phyloP scores from a whole-genome alignment of 225 moss, liverwort and hornwort genomes.

The Pseudoscleropodium purum region DNA sequence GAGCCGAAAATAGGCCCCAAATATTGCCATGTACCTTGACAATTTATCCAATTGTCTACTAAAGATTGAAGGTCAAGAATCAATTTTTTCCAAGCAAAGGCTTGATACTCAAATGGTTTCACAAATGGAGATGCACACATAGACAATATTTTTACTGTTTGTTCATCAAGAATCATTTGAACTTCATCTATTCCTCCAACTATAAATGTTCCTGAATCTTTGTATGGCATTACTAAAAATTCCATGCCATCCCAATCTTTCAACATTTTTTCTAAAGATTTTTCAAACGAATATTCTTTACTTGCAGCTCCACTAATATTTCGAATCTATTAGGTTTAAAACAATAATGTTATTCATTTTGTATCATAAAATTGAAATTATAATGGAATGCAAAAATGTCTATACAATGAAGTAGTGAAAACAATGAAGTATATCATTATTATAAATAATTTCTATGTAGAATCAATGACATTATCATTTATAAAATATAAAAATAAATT shows the following conservation, averaged over 20 bases:
- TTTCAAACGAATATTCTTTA: background rate
- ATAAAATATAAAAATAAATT: background rate
- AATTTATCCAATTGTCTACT: background rate
- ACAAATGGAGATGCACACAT: background rate
- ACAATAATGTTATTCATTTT: background rate
- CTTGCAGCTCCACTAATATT: background rate
- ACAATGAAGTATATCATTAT: background rate
- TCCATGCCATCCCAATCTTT: background rate
- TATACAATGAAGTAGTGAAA: background rate
- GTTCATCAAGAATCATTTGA: background rate
- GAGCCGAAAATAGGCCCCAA: background rate
- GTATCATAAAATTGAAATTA: too few species aligned
- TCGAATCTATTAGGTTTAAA: background rate
- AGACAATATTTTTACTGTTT: background rate
- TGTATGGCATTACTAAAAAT: background rate
- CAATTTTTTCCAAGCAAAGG: background rate
- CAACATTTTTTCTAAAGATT: background rate
- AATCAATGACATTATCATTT: background rate
- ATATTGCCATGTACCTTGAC: background rate
- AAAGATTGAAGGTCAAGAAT: background rate
- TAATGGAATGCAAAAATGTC: background rate
- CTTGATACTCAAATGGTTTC: background rate
- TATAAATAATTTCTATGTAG: too few species aligned
- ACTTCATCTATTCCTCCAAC: background rate
- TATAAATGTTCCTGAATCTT: background rate